A percentile compares a stretch with the other conserved stretches of the same genome.
Evolutionary conservation across 2,329 filamentous ascomycete species (phyloP).

Genomic region (Pseudofabraea citricarpa): DNA sequence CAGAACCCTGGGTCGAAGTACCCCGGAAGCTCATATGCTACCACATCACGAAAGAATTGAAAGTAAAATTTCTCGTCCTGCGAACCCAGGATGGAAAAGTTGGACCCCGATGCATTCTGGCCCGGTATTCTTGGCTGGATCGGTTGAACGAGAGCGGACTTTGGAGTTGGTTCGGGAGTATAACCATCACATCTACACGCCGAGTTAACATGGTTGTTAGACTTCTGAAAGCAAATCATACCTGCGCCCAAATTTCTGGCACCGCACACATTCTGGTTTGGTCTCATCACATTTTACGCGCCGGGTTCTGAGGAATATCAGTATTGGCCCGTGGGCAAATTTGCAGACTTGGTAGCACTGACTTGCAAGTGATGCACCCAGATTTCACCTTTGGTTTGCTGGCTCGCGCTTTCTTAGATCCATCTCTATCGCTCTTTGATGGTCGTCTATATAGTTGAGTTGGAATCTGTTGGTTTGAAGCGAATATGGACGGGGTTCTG

Average conservation of each 20-base stretch:
- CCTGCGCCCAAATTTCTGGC: slow-evolving; percentile 50
- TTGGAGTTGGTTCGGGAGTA: slow-evolving; percentile 22
- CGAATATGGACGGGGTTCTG: slow-evolving; percentile 2
- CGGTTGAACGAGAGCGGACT: slow-evolving; percentile 9
- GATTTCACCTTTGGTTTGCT: slow-evolving; percentile 54
- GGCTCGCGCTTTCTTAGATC: slow-evolving; percentile 19
- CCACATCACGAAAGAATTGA: slow-evolving; percentile 53
- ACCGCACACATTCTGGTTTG: slow-evolving; percentile 57
- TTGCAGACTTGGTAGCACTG: slow-evolving; percentile 26
- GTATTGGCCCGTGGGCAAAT: not conserved
- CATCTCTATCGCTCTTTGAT: slow-evolving; percentile 10
- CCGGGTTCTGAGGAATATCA: slow-evolving; percentile 39
- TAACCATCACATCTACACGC: slow-evolving; percentile 46
- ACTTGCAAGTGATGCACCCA: slow-evolving; percentile 65
- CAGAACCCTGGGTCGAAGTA: slow-evolving; percentile 63
- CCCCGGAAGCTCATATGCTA: slow-evolving; percentile 58
- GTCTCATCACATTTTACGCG: slow-evolving; percentile 64
- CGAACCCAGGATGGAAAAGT: slow-evolving; percentile 41
- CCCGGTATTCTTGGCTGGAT: slow-evolving; percentile 26
- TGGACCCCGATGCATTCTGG: slow-evolving; percentile 14
- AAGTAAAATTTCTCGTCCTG: slow-evolving; percentile 55
- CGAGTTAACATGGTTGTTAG: no score
- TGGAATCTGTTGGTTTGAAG: slow-evolving; percentile 3
- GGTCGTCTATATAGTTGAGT: slow-evolving; percentile 15
- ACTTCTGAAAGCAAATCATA: no score